Evolutionary conservation across 2,329 filamentous ascomycete genomes (phyloP).

Genomic region (Aspergillus quadricinctus): DNA sequence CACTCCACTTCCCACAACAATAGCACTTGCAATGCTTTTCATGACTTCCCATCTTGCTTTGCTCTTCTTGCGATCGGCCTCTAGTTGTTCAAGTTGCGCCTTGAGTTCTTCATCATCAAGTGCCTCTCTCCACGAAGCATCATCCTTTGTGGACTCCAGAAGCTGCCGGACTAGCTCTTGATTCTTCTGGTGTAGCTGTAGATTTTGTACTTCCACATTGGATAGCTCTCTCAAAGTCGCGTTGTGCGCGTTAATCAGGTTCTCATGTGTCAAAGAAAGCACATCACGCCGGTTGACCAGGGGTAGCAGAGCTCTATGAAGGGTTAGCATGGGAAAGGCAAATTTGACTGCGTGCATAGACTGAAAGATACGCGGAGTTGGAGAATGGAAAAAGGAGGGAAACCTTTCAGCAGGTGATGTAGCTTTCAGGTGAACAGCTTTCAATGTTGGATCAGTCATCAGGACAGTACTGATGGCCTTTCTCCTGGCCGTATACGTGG

Average conservation of each 20-base stretch:
- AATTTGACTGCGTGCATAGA: slow-evolving; percentile 1
- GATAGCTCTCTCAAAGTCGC: slow-evolving; percentile 52
- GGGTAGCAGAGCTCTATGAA: slow-evolving; percentile 60
- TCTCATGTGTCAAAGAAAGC: slow-evolving; percentile 60
- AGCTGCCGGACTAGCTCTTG: slow-evolving; percentile 59
- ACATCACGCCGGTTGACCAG: slow-evolving; percentile 64
- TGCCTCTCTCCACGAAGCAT: slow-evolving; percentile 49
- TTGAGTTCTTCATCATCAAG: slow-evolving; percentile 51
- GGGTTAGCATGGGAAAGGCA: slow-evolving; percentile 14
- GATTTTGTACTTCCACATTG: slow-evolving; percentile 54
- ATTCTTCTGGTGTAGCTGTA: slow-evolving; percentile 57
- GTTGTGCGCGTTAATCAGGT: slow-evolving; percentile 52
- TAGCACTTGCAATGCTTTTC: slow-evolving; percentile 72
- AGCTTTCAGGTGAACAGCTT: slow-evolving; percentile 67
- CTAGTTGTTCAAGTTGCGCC: slow-evolving; percentile 55
- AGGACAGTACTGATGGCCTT: slow-evolving; percentile 65
- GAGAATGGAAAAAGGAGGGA: slow-evolving; percentile 5
- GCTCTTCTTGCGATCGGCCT: slow-evolving; percentile 58
- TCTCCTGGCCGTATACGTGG: slow-evolving; percentile 65
- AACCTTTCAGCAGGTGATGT: slow-evolving; percentile 67
- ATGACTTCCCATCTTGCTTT: slow-evolving; percentile 67
- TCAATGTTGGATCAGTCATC: slow-evolving; percentile 69
- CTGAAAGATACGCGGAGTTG: background rate
- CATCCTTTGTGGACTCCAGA: slow-evolving; percentile 58
- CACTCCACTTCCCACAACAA: slow-evolving; percentile 75